phyloP scores from a whole-genome alignment of 345 rosid species.

The Syzygium jambos region DNA sequence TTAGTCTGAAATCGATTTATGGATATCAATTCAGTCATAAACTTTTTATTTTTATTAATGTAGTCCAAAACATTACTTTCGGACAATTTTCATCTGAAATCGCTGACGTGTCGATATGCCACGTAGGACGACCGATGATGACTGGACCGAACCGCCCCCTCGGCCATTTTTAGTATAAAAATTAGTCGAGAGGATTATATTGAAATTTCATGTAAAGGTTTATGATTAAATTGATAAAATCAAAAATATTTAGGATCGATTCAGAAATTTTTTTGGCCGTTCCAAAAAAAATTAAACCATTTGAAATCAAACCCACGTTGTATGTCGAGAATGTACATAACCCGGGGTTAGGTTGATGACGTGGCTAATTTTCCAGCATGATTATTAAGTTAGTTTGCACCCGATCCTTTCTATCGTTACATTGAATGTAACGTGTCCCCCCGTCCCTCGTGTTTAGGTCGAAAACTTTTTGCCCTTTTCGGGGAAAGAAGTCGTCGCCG shows the following conservation, averaged over 20 bases:
- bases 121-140: not conserved
- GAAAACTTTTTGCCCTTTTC: not conserved
- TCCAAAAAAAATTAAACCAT: not conserved
- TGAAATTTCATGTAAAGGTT: not conserved
- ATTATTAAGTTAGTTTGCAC: not conserved
- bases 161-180: not conserved
- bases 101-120: not conserved
- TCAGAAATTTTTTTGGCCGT: not conserved
- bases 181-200: not conserved
- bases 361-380: not conserved
- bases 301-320: not conserved
- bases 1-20: not conserved
- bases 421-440: not conserved
- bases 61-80: not conserved
- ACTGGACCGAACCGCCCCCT: rapidly evolving
- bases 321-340: not conserved
- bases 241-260: not conserved
- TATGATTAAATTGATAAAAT: not conserved
- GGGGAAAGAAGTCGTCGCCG: not conserved
- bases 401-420: not conserved
- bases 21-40: too few relatives aligned
- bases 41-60: too few relatives aligned
- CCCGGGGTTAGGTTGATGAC: not conserved
- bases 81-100: not conserved
- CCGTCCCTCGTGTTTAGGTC: not conserved